A percentile compares a stretch with the other conserved stretches of the same genome.
phyloP scores from a whole-genome alignment of 352 stramenopile genomes.

The Pythium diclinum region DNA sequence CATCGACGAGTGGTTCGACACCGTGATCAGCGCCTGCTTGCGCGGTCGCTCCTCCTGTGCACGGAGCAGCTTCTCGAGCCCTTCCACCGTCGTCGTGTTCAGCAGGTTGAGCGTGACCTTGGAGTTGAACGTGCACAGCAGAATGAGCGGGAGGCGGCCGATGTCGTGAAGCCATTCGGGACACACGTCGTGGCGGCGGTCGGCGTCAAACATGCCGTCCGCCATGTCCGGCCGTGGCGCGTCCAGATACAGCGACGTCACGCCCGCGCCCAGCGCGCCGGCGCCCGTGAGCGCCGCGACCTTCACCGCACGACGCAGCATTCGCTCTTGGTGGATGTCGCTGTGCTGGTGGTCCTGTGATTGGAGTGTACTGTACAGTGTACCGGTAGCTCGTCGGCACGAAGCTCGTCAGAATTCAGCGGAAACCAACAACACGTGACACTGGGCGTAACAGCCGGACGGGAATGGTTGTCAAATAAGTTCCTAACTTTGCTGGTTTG shows the following conservation, averaged over 20 bases:
- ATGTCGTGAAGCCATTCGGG: slow-evolving; percentile 69
- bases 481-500: background rate
- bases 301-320: slow-evolving; percentile 20
- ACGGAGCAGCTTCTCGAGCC: slow-evolving; percentile 41
- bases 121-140: slow-evolving; percentile 36
- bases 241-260: slow-evolving; percentile 54
- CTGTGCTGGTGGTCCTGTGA: slow-evolving; percentile 3
- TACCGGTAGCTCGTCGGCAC: too few species aligned
- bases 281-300: slow-evolving; percentile 12
- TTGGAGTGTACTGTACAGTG: too few species aligned
- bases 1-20: slow-evolving; percentile 83
- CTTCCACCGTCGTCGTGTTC: slow-evolving; percentile 49
- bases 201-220: slow-evolving; percentile 38
- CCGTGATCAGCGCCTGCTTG: slow-evolving; percentile 65
- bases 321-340: slow-evolving; percentile 14
- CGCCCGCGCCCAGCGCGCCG: slow-evolving; percentile 21
- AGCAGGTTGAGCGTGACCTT: slow-evolving; percentile 59
- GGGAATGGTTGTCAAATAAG: background rate
- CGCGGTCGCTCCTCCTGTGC: slow-evolving; percentile 42
- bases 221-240: slow-evolving; percentile 49
- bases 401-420: background rate
- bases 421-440: slow-evolving; percentile 3
- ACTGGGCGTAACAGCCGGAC: background rate
- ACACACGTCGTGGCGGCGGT: slow-evolving; percentile 38
- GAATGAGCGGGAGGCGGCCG: slow-evolving; percentile 49